These are phyloP conservation scores for Tremella yokohamensis DNA, from an alignment of 768 basidiomycete genomes.

Conservation along the genomic window DNA sequence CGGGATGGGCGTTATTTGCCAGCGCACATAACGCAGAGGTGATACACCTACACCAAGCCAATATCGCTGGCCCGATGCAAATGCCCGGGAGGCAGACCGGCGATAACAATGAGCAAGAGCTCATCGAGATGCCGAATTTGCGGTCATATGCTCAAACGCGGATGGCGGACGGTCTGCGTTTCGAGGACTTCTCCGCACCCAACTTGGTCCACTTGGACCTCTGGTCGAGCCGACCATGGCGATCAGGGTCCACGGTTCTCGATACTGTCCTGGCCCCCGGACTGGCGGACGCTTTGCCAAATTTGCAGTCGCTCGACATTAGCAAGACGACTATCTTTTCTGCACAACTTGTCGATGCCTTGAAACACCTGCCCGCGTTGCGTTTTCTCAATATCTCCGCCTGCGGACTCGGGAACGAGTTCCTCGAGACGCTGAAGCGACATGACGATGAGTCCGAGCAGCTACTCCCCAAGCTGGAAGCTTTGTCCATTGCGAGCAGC, in stretches of 20 bases:
- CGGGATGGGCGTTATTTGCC: no score
- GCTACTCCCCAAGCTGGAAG: slow-evolving; percentile 11
- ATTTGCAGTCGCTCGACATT: slow-evolving; percentile 24
- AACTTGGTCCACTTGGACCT: slow-evolving; percentile 9
- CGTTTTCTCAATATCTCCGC: slow-evolving; percentile 32
- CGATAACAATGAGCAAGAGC: neutral
- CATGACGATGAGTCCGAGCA: neutral
- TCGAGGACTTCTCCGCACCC: neutral
- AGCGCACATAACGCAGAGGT: neutral
- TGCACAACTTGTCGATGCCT: slow-evolving; percentile 5
- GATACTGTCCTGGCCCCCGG: slow-evolving; percentile 15
- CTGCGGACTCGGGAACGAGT: slow-evolving; percentile 19
- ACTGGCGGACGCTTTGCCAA: slow-evolving; percentile 14
- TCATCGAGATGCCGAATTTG: neutral
- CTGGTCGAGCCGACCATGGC: neutral
- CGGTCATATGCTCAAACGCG: neutral
- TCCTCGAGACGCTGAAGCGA: slow-evolving; percentile 22
- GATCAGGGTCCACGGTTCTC: neutral
- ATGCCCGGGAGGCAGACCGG: neutral
- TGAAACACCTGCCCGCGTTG: slow-evolving; percentile 17
- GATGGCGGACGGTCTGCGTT: neutral
- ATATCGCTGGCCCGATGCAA: no score
- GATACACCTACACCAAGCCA: neutral
- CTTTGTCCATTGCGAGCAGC: slow-evolving; percentile 6
- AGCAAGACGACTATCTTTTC: slow-evolving; percentile 16